Percentiles rank a stretch among this genome's conserved stretches.
Conservation (phyloP, 495 filamentous ascomycete genomes). For the Penicillium roqueforti region DNA sequence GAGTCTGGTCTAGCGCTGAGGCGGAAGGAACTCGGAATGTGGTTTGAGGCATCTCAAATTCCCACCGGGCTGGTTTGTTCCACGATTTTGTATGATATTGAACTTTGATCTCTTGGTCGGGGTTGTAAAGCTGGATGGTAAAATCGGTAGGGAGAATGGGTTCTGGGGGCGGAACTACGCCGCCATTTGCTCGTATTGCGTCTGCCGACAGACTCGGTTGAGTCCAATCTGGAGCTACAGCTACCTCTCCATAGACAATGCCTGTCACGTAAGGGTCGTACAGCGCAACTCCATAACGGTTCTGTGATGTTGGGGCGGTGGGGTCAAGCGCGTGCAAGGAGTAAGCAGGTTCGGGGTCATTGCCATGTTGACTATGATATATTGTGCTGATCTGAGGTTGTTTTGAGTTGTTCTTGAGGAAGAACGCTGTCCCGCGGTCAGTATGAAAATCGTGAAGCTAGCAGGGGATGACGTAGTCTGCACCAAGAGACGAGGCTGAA, state of each 20-base stretch:
- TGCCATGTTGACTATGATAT: constrained; percentile 74
- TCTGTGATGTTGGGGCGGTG: constrained; percentile 59
- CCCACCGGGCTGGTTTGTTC: constrained; percentile 75
- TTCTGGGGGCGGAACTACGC: constrained; percentile 63
- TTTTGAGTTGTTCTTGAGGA: constrained; percentile 48
- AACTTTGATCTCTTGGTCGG: constrained; percentile 75
- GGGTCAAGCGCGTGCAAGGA: constrained; percentile 71
- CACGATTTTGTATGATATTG: constrained; percentile 68
- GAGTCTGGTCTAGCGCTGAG: constrained; percentile 71
- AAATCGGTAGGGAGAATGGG: constrained; percentile 76
- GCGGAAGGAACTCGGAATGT: constrained; percentile 76
- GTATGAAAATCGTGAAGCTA: constrained; percentile 32
- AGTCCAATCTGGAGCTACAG: constrained; percentile 78
- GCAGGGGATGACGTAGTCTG: constrained; percentile 24
- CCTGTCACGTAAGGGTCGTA: constrained; percentile 77
- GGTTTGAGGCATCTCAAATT: constrained; percentile 87
- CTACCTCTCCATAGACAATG: constrained; percentile 80
- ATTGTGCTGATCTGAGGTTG: constrained; percentile 56
- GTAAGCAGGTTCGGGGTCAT: constrained; percentile 76
- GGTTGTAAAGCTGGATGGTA: constrained; percentile 85
- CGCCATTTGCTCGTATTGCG: constrained; percentile 70
- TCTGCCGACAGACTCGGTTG: constrained; percentile 76
- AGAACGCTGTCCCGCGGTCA: constrained; percentile 53
- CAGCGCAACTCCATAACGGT: constrained; percentile 81
- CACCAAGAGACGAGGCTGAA: neutral